phyloP scores from a whole-genome alignment of 139 green algal genomes.

The Asterochloris sp. region DNA sequence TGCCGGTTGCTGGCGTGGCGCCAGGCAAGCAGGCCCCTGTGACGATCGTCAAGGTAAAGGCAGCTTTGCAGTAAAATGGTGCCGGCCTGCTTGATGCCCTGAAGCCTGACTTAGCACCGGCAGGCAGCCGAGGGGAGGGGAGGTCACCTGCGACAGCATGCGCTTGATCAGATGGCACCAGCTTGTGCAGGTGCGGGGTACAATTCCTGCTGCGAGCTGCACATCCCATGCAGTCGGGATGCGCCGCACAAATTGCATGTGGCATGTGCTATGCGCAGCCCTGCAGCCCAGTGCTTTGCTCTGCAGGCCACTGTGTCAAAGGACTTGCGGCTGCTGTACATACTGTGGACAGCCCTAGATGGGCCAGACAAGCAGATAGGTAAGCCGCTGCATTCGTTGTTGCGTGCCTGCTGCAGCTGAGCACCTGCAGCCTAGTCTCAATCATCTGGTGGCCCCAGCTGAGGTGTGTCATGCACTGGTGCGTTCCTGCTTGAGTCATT shows the following conservation, averaged over 20 bases:
- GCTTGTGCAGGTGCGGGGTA: no score
- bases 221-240: no score
- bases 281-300: not conserved
- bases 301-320: conserved; percentile 14
- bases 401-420: not conserved
- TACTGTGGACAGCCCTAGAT: conserved; percentile 5
- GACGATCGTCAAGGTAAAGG: conserved; percentile 6
- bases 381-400: not conserved
- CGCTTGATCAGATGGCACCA: no score
- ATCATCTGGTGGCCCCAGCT: no score
- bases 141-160: no score
- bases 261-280: not conserved
- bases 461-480: not conserved
- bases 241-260: no score
- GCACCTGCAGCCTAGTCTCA: not conserved
- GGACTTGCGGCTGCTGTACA: conserved; percentile 6
- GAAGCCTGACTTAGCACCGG: no score
- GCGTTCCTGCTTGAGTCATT: not conserved
- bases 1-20: conserved; percentile 1
- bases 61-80: no score
- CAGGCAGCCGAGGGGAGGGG: no score
- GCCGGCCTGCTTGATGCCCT: no score
- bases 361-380: not conserved
- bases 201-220: no score
- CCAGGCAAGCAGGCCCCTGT: conserved; percentile 1